These are phyloP conservation scores for Coelastrella sp. DNA, from an alignment of 139 green algal genomes.

Conservation along the genomic window DNA sequence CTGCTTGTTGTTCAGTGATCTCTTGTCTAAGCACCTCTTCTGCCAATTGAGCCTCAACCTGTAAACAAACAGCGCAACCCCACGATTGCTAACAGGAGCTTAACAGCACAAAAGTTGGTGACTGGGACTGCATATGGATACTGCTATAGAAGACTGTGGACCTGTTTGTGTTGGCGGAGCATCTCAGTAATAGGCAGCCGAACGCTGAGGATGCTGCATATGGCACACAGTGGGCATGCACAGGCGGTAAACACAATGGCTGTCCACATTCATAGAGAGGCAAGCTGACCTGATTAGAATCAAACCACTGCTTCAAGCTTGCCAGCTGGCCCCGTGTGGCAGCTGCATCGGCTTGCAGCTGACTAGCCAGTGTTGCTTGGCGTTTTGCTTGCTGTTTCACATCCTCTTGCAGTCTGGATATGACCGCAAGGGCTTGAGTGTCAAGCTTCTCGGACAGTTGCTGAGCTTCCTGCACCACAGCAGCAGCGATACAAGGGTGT, in stretches of 20 bases:
- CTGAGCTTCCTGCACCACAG: constrained; percentile 3
- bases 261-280: too few species aligned
- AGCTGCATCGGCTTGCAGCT: constrained; percentile 30
- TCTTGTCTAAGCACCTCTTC: constrained; percentile 46
- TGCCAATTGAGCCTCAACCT: constrained; percentile 39
- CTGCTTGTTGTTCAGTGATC: constrained; percentile 32
- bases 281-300: constrained; percentile 42
- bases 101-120: background rate
- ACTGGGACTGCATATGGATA: too few species aligned
- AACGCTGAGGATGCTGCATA: background rate
- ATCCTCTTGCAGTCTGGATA: background rate
- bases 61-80: background rate
- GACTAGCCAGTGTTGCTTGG: background rate
- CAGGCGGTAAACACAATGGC: too few species aligned
- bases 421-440: background rate
- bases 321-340: constrained; percentile 13
- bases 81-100: background rate
- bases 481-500: too few species aligned
- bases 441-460: constrained; percentile 19
- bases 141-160: background rate
- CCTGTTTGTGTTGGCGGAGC: background rate
- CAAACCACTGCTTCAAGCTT: constrained; percentile 43
- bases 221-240: background rate
- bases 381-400: constrained; percentile 1
- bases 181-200: too few species aligned